phyloP scores from a whole-genome alignment of 2,329 filamentous ascomycete genomes.

The Aspergillus novoparasiticus region DNA sequence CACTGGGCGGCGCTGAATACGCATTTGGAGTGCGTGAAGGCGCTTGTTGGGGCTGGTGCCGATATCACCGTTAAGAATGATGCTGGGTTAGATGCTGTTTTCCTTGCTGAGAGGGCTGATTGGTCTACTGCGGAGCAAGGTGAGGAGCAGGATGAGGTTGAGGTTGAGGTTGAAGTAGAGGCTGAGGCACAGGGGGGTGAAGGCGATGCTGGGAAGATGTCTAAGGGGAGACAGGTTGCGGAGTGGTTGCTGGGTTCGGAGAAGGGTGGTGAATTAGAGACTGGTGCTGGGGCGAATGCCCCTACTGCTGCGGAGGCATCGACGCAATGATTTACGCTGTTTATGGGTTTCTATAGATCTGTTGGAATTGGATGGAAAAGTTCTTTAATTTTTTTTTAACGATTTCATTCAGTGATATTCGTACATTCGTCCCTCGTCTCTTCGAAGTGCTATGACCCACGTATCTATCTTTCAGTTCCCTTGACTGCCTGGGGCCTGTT shows the following conservation, averaged over 20 bases:
- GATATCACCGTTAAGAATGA: slow-evolving; percentile 78
- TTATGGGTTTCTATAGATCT: neutral
- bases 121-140: slow-evolving; percentile 59
- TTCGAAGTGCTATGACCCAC: neutral
- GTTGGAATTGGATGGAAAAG: slow-evolving; percentile 9
- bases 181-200: slow-evolving; percentile 18
- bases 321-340: slow-evolving; percentile 9
- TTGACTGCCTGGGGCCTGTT: neutral
- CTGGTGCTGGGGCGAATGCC: slow-evolving; percentile 28
- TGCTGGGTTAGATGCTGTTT: slow-evolving; percentile 78
- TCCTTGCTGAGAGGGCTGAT: slow-evolving; percentile 71
- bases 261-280: slow-evolving; percentile 38
- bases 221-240: slow-evolving; percentile 43
- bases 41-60: slow-evolving; percentile 74
- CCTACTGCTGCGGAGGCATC: neutral
- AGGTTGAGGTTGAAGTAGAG: slow-evolving; percentile 11
- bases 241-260: slow-evolving; percentile 46
- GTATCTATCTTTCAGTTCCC: slow-evolving; percentile 13
- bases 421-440: slow-evolving; percentile 10
- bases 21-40: slow-evolving; percentile 77
- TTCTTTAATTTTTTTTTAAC: neutral
- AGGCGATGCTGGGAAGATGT: slow-evolving; percentile 25
- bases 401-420: slow-evolving; percentile 5
- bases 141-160: slow-evolving; percentile 19
- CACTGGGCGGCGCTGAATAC: slow-evolving; percentile 95